Evolutionary conservation across 805 yeast species (phyloP).

Genomic region (Clavispora asparagi): DNA sequence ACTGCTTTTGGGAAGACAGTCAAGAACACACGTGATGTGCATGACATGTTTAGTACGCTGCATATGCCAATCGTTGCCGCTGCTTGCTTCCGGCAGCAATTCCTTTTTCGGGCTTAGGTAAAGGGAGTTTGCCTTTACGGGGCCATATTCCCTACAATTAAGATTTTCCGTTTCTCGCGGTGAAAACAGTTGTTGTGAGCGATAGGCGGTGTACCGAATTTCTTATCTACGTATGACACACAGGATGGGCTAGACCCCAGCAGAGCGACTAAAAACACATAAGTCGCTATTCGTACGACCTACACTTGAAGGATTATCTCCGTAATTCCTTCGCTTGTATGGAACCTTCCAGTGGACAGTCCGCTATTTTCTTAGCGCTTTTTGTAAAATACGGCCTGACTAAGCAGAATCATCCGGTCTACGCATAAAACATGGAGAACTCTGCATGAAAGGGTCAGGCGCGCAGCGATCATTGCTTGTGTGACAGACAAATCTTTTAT

Average conservation of each 20-base stretch:
- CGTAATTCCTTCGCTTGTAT: background rate
- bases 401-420: background rate
- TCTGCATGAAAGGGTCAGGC: conserved; percentile 8
- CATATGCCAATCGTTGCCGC: background rate
- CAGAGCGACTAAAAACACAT: background rate
- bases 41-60: background rate
- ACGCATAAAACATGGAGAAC: conserved; percentile 4
- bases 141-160: no score
- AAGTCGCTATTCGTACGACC: background rate
- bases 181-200: no score
- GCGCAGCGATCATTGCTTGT: conserved; percentile 12
- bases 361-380: background rate
- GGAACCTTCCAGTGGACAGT: background rate
- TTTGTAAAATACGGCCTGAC: background rate
- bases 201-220: background rate
- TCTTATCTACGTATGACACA: background rate
- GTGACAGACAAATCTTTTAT: conserved; percentile 6
- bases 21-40: background rate
- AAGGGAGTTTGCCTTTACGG: no score
- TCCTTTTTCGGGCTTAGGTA: background rate
- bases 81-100: background rate
- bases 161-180: no score
- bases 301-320: no score
- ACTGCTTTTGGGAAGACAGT: background rate
- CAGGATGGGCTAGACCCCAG: background rate